Evolutionary conservation across 495 filamentous ascomycete species (phyloP).

Genomic region (Neurospora discreta): DNA sequence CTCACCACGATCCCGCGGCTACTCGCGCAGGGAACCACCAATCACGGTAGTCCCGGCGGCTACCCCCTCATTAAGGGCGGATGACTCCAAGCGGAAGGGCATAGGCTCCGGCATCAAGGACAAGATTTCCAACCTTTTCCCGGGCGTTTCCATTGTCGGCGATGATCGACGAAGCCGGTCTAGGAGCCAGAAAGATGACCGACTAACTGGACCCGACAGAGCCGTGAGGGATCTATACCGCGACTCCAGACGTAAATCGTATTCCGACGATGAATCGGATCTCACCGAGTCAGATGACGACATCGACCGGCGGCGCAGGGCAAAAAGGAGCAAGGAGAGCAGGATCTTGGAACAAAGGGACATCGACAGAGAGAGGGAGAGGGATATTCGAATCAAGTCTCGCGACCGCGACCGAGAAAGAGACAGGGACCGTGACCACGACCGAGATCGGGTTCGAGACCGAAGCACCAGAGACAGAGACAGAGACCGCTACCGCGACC

Average conservation of each 20-base stretch:
- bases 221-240: background rate
- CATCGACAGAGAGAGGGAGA: background rate
- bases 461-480: constrained; percentile 24
- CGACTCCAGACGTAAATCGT: constrained; percentile 9
- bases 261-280: constrained; percentile 14
- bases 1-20: constrained; percentile 7
- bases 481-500: constrained; percentile 18
- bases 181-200: constrained; percentile 7
- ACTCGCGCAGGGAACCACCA: constrained; percentile 6
- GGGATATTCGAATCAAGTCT: background rate
- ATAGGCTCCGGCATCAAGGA: constrained; percentile 13
- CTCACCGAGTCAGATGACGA: constrained; percentile 17
- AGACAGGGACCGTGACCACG: constrained; percentile 10
- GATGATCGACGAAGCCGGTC: constrained; percentile 16
- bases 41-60: background rate
- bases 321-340: constrained; percentile 8
- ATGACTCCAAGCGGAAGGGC: constrained; percentile 9
- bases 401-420: background rate
- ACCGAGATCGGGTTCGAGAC: constrained; percentile 7
- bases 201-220: background rate
- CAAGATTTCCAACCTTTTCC: constrained; percentile 13
- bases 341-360: background rate
- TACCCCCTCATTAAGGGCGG: background rate
- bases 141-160: background rate
- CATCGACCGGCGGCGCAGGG: constrained; percentile 21